phyloP scores from a whole-genome alignment of 192 early-diverging fungal genomes.

The Rhizophagus prolifer region DNA sequence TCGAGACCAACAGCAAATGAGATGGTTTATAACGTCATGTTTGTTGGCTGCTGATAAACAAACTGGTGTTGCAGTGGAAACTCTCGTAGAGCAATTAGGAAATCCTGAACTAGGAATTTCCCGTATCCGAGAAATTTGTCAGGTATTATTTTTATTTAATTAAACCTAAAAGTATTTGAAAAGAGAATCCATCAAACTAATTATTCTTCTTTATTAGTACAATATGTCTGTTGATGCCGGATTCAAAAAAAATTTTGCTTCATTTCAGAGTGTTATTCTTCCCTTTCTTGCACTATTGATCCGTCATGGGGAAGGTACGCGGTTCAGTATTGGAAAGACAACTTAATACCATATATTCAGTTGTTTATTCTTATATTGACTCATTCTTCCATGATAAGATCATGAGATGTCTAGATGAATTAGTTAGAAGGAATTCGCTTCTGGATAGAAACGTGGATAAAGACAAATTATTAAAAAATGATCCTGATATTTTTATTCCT shows the following conservation, averaged over 20 bases:
- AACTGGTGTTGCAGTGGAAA: constrained; percentile 27
- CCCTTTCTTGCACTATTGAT: constrained; percentile 32
- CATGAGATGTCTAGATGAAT: constrained; percentile 22
- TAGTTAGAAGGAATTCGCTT: constrained; percentile 33
- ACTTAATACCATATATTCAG: constrained; percentile 37
- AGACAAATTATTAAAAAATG: background rate
- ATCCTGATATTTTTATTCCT: background rate
- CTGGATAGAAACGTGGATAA: constrained; percentile 3
- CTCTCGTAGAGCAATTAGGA: constrained; percentile 30
- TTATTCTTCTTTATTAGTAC: constrained; percentile 36
- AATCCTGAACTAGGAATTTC: constrained; percentile 6
- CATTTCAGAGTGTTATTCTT: background rate
- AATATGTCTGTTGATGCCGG: background rate
- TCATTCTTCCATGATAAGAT: constrained; percentile 30
- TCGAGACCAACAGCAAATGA: constrained; percentile 2
- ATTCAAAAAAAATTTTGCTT: background rate
- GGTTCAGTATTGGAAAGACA: constrained; percentile 38
- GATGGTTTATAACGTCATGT: constrained; percentile 28
- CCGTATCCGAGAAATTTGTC: constrained; percentile 31
- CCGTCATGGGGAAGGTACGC: constrained; percentile 32
- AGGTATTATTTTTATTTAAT: constrained; percentile 28
- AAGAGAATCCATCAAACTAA: too few relatives aligned
- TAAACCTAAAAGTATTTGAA: background rate
- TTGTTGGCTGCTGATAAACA: constrained; percentile 35
- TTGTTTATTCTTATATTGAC: constrained; percentile 36